Evolutionary conservation across 176 grass and related monocot species (phyloP).

Genomic region (Avena atlantica): DNA sequence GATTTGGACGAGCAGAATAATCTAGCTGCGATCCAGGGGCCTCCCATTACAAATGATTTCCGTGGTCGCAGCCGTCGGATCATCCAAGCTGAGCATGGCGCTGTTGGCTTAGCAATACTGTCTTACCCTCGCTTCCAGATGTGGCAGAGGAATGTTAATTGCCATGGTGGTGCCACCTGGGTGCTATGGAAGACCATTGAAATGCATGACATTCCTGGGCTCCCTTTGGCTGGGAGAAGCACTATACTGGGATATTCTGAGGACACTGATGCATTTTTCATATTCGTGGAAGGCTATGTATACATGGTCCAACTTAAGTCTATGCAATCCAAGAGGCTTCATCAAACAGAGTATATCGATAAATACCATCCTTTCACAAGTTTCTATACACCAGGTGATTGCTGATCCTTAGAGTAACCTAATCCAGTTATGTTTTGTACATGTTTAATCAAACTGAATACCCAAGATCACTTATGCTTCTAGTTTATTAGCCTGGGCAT

Average conservation of each 20-base stretch:
- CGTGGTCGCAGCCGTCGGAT: not conserved
- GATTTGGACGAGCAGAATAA: too few species aligned
- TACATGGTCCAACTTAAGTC: slow-evolving; percentile 7
- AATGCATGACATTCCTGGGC: not conserved
- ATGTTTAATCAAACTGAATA: not conserved
- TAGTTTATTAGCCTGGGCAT: too few species aligned
- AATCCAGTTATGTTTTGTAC: not conserved
- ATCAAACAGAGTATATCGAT: rapidly evolving
- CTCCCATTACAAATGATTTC: not conserved
- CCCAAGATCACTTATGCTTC: too few species aligned
- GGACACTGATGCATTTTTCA: not conserved
- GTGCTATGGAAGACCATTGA: too few species aligned
- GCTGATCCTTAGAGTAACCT: not conserved
- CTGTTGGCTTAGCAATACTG: not conserved
- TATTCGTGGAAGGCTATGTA: not conserved
- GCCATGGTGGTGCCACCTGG: too few species aligned
- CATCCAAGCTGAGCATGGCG: not conserved
- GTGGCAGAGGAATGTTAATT: too few species aligned
- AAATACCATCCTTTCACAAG: not conserved
- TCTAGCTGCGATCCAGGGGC: too few species aligned
- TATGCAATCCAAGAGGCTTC: not conserved
- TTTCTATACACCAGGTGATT: not conserved
- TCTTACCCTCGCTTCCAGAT: not conserved
- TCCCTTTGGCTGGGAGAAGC: not conserved
- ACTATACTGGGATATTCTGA: not conserved